Evolutionary conservation across 169 alveolate species (phyloP).

Genomic region (Plasmodium vivax): DNA sequence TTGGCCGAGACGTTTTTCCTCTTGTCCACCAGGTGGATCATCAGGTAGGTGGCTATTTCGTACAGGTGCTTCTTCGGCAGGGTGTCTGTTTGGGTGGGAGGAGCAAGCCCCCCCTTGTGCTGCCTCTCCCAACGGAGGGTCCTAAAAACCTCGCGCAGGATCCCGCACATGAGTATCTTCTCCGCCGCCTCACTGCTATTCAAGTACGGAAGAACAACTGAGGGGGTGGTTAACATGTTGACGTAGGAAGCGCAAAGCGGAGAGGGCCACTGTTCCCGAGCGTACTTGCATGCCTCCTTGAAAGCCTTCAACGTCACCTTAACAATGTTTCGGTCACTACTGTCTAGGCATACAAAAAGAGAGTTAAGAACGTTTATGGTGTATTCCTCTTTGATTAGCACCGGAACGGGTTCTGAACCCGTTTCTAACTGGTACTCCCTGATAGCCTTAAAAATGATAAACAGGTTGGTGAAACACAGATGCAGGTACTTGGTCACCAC

Average conservation of each 20-base stretch:
- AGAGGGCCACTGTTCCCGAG: conserved; percentile 45
- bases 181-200: conserved; percentile 38
- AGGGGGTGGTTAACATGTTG: conserved; percentile 11
- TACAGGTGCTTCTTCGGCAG: conserved; percentile 32
- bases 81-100: not conserved
- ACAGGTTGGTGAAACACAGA: conserved; percentile 30
- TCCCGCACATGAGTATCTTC: conserved; percentile 46
- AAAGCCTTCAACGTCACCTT: conserved; percentile 59
- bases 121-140: conserved; percentile 14
- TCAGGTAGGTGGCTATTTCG: conserved; percentile 43
- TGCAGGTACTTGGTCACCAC: conserved; percentile 51
- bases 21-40: conserved; percentile 56
- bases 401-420: not conserved
- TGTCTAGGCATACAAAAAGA: conserved; percentile 25
- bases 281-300: conserved; percentile 56
- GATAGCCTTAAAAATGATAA: conserved; percentile 46
- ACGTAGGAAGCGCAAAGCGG: conserved; percentile 12
- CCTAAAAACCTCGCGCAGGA: conserved; percentile 30
- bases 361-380: conserved; percentile 47
- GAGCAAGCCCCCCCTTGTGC: not conserved
- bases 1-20: conserved; percentile 9
- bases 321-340: conserved; percentile 7
- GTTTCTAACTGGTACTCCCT: conserved; percentile 11
- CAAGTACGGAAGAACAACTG: conserved; percentile 10
- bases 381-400: conserved; percentile 50